Conservation (phyloP, 495 filamentous ascomycete genomes). For the Penicillium subrubescens region DNA sequence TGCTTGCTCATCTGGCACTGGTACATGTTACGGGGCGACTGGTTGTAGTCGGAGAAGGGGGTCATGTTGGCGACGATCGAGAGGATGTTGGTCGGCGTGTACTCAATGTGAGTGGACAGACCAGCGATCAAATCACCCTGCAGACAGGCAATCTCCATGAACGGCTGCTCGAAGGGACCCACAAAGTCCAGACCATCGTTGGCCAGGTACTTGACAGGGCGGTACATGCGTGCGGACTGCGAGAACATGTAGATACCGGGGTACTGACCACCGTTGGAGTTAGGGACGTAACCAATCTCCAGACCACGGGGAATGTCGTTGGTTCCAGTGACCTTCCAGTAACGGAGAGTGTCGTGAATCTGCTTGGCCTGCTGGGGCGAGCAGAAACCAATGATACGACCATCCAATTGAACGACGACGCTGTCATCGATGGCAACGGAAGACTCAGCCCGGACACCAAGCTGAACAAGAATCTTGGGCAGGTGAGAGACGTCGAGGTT, state of each 20-base stretch:
- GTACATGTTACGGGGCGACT: constrained; percentile 99
- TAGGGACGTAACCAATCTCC: constrained; percentile 90
- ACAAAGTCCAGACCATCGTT: constrained; percentile 82
- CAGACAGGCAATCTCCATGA: constrained; percentile 94
- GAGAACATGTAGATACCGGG: constrained; percentile 95
- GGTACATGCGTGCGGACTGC: constrained; percentile 78
- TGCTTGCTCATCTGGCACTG: constrained; percentile 99
- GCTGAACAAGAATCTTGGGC: constrained; percentile 68
- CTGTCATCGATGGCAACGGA: constrained; percentile 77
- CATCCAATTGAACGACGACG: constrained; percentile 86
- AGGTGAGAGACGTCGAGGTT: constrained; percentile 70
- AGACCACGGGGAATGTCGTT: constrained; percentile 81
- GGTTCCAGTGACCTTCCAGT: constrained; percentile 94
- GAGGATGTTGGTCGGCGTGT: constrained; percentile 92
- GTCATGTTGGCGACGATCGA: constrained; percentile 99
- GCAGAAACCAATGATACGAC: constrained; percentile 86
- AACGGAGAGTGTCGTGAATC: constrained; percentile 80
- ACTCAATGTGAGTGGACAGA: constrained; percentile 90
- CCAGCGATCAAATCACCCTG: constrained; percentile 82
- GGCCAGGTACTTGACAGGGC: constrained; percentile 89
- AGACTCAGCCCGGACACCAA: constrained; percentile 73
- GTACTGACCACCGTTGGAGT: constrained; percentile 85
- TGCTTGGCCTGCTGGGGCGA: constrained; percentile 75
- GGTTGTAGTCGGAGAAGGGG: constrained; percentile 98
- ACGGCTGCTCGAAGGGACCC: constrained; percentile 93